Percentiles rank a stretch among this genome's conserved stretches.
Conservation (phyloP, 75 land plant genomes). For the Picea glauca region DNA sequence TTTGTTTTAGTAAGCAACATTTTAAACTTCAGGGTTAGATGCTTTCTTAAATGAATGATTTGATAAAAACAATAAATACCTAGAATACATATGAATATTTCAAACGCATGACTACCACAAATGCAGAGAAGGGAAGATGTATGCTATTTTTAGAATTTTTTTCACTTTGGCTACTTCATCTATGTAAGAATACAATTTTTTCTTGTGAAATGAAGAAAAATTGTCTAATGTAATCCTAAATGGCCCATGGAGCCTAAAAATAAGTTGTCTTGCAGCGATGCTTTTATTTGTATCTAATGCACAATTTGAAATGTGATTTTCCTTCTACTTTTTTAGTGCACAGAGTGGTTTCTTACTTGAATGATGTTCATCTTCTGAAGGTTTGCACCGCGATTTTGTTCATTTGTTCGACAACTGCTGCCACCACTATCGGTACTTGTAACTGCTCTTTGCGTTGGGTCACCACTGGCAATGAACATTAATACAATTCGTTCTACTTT, state of each 20-base stretch:
- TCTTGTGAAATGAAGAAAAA: too few species aligned
- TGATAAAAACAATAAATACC: not conserved
- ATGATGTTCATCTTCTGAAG: conserved; percentile 25
- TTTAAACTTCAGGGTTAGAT: not conserved
- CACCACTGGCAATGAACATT: conserved; percentile 85
- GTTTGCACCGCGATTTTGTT: conserved; percentile 55
- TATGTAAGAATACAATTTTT: too few species aligned
- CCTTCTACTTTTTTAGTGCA: too few species aligned
- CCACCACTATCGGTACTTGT: conserved; percentile 82
- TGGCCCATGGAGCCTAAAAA: too few species aligned
- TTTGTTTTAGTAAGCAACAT: too few species aligned
- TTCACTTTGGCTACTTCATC: not conserved
- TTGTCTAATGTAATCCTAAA: too few species aligned
- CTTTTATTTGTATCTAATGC: too few species aligned
- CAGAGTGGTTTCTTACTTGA: not conserved
- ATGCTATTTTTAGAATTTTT: not conserved
- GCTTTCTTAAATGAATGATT: not conserved
- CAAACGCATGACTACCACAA: not conserved
- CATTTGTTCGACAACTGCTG: conserved; percentile 61
- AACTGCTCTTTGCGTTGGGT: conserved; percentile 88
- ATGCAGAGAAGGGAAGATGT: not conserved
- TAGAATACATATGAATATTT: not conserved
- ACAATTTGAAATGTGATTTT: too few species aligned
- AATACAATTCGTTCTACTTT: conserved; percentile 70
- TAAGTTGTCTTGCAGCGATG: too few species aligned